Evolutionary conservation across 306 rosid species (phyloP), one percentile per base, ranked within the genome.

Genomic region (Morella rubra): DNA sequence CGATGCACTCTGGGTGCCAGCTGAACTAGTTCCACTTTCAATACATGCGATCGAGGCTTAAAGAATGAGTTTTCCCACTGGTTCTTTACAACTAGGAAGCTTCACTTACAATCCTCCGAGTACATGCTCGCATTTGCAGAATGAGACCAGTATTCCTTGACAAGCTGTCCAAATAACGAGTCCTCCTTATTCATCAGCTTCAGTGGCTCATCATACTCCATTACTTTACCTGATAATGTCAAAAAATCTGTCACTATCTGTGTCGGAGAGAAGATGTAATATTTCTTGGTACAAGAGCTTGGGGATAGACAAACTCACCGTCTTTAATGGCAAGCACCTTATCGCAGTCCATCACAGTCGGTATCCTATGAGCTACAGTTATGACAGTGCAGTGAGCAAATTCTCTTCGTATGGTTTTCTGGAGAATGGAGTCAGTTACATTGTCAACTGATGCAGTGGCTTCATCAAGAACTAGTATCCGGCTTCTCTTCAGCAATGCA

Each of bases 401-500:
- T 69, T 61, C 82, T 10, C 44, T 82, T 52, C 80, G 64, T 51
- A 82, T 82, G 52, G 77, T 82, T 44, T 74, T 69, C 24, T 73
- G 82, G 11, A 82, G 73, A 54, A 74, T 20, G 20, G 56, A 65
- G 8, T 78, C 82, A 11, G 86, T 82, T 54, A 80, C 42, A n/a
- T 74, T 78, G 82, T 82, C 86, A 68, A 78, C 78, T 22, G 82
- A 82, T 3, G 82, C 82, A 12, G 86, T 82, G 56, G 82, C 86
- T 62, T 82, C 86, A 41, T 82, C 86, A 0, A 78, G 82, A 1
- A 74, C 80, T 14, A 82, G 65, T 19, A 82, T 69, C 41, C 60
- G 45, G 66, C 86, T 82, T 60, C 64, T 69, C 82, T 82, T 74
- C 73, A 82, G 27, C 46, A 82, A 18, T 15, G 86, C 80, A 1